Base-by-base conservation (phyloP, 2,329 filamentous ascomycete species). In the Orbilia javanica region DNA sequence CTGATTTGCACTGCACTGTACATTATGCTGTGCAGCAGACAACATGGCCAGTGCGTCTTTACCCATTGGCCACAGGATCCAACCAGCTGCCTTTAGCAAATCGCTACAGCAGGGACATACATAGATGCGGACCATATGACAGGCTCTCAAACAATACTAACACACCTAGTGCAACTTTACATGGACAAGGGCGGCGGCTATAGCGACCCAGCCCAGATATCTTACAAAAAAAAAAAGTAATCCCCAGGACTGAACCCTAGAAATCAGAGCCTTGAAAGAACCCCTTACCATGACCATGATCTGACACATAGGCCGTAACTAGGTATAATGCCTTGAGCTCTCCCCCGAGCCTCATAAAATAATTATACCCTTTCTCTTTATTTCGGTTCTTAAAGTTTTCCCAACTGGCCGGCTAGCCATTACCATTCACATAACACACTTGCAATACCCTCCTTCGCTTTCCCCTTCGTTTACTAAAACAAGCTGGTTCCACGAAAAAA, bases 131-230 rank as follows among this genome's bases (percentile, higher is more conserved):
- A 34, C 52, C 63, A 63, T 74, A 50, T 42, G 52, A 68, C 53
- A 42, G 31, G 42, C 50, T 68, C 25, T 63, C 53, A 74, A 74
- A 74, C 70, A 63, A 39, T 22, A 42, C 70, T 68, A 63, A 52
- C n/a, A 31, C 36, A 55, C n/a, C n/a, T n/a, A n/a, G n/a, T n/a
- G n/a, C n/a, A n/a, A n/a, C 27, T 62, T 52, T 48, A 39, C 62
- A 74, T 66, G 62, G 70, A 63, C 70, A 67, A 36, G 70, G 52
- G 18, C 25, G 36, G 46, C 68, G 68, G 57, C 39, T 60, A 60
- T 42, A n/a, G 55, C 55, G 34, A 60, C 42, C 31, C 8, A 15
- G 25, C 55, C 55, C 55, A 42, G 55, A 10, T 60, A 60, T 8
- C 34, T 60, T 34, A 42, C 34, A 7, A 39, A 42, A 25, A 27